These are phyloP conservation scores for Parmelia sp. DNA, from an alignment of 495 filamentous ascomycete genomes.

Conservation along the genomic window DNA sequence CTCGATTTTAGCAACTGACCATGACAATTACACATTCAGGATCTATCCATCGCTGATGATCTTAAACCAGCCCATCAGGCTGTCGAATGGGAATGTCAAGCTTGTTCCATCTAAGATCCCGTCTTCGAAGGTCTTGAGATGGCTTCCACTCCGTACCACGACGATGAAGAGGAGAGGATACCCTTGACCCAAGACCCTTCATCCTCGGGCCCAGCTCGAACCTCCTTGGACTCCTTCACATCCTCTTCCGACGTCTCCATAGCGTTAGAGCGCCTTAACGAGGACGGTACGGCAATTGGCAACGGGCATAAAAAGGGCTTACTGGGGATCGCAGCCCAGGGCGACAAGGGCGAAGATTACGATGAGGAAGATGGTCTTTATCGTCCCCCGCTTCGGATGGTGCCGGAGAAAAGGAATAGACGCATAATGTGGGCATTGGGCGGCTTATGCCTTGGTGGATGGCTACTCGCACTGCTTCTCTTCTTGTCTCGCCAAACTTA, in stretches of 20 bases:
- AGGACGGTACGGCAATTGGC: slow-evolving; percentile 29
- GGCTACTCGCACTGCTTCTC: slow-evolving; percentile 69
- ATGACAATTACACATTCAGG: not conserved
- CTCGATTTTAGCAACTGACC: not conserved
- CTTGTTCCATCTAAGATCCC: not conserved
- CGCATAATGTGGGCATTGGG: slow-evolving; percentile 62
- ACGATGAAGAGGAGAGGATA: slow-evolving; percentile 22
- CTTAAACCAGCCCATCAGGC: not conserved
- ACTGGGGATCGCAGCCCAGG: slow-evolving; percentile 18
- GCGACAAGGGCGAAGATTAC: slow-evolving; percentile 33
- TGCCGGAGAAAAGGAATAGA: slow-evolving; percentile 55
- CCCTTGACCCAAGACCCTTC: slow-evolving; percentile 20
- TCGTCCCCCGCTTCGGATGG: slow-evolving; percentile 39
- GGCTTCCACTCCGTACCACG: slow-evolving; percentile 22
- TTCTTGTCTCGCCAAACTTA: slow-evolving; percentile 65
- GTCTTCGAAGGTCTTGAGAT: slow-evolving; percentile 16
- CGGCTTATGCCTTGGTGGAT: slow-evolving; percentile 63
- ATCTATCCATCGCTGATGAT: not conserved
- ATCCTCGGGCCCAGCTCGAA: slow-evolving; percentile 29
- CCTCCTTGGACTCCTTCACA: slow-evolving; percentile 54
- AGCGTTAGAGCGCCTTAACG: slow-evolving; percentile 65
- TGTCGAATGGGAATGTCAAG: not conserved
- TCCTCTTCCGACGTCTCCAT: slow-evolving; percentile 72
- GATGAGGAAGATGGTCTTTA: slow-evolving; percentile 41
- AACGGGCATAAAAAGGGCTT: slow-evolving; percentile 27